Evolutionary conservation across 2,329 filamentous ascomycete genomes (phyloP).

Genomic region (Neobulgaria alba): DNA sequence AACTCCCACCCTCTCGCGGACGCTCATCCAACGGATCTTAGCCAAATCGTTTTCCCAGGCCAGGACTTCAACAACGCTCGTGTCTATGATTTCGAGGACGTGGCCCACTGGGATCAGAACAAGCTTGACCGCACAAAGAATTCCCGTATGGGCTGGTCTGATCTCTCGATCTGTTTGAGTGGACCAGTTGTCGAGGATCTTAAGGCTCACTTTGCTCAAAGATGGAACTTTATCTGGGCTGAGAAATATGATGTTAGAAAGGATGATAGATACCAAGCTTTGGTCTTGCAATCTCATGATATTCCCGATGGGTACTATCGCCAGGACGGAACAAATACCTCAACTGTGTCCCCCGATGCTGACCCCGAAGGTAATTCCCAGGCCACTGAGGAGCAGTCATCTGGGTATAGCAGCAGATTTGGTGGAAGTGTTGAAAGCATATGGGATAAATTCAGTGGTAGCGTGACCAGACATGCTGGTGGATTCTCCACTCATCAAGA

Average conservation of each 20-base stretch:
- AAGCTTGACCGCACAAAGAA: conserved; percentile 72
- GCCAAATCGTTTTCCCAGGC: conserved; percentile 72
- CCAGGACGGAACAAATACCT: conserved; percentile 16
- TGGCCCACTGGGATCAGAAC: conserved; percentile 71
- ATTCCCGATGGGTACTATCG: conserved; percentile 23
- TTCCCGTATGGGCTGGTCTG: conserved; percentile 89
- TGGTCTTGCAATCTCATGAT: conserved; percentile 12
- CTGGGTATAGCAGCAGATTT: conserved; percentile 1
- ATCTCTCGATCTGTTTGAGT: conserved; percentile 67
- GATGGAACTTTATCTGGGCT: conserved; percentile 87
- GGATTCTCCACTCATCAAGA: background rate
- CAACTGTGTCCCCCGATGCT: background rate
- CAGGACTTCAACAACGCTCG: conserved; percentile 91
- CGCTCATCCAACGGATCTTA: conserved; percentile 68
- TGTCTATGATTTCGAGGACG: conserved; percentile 73
- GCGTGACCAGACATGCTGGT: background rate
- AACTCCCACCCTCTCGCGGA: conserved; percentile 72
- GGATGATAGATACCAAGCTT: conserved; percentile 37
- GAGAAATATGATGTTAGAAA: conserved; percentile 61
- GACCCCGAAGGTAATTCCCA: background rate
- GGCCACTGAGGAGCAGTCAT: background rate
- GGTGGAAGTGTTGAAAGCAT: background rate
- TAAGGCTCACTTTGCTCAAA: conserved; percentile 68
- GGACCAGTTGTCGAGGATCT: conserved; percentile 71
- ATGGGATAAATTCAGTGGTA: conserved; percentile 10